Percentiles rank a stretch among this genome's conserved stretches.
These are phyloP conservation scores for Aspergillus mulundensis DNA, from an alignment of 495 filamentous ascomycete species.

Conservation along the genomic window DNA sequence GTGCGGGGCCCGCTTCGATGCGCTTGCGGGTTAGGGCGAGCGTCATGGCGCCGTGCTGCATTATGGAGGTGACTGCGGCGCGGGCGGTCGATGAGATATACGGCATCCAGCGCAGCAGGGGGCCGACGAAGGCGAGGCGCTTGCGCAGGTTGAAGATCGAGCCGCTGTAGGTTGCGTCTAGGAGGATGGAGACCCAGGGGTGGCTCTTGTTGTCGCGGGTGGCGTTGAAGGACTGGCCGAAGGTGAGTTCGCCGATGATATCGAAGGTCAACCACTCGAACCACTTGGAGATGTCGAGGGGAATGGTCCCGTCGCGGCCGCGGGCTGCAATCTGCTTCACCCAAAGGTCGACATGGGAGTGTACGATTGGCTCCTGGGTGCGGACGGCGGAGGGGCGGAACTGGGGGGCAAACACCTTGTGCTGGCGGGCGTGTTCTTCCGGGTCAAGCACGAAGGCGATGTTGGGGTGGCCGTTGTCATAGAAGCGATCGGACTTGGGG, in stretches of 20 bases:
- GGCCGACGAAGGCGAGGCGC: neutral
- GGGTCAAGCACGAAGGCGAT: neutral
- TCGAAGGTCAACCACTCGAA: neutral
- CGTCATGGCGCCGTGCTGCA: neutral
- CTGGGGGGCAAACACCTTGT: neutral
- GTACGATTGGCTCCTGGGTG: neutral
- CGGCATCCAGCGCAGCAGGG: neutral
- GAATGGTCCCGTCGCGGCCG: neutral
- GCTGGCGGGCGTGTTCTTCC: neutral
- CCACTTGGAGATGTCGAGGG: neutral
- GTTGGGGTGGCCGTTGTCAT: neutral
- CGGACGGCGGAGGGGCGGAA: neutral
- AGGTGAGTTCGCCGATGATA: neutral
- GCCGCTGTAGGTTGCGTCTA: neutral
- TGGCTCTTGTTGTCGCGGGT: neutral
- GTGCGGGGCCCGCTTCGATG: neutral
- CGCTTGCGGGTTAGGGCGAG: neutral
- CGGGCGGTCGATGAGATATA: neutral
- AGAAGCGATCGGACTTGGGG: neutral
- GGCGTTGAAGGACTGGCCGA: neutral
- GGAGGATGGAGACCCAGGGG: neutral
- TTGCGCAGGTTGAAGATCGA: neutral
- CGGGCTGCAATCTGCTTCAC: neutral
- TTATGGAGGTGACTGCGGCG: neutral
- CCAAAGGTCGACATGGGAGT: neutral